Evolutionary conservation across 2,329 filamentous ascomycete species (phyloP), one percentile per base, ranked within the genome.

Genomic region (Fusarium circinatum): DNA sequence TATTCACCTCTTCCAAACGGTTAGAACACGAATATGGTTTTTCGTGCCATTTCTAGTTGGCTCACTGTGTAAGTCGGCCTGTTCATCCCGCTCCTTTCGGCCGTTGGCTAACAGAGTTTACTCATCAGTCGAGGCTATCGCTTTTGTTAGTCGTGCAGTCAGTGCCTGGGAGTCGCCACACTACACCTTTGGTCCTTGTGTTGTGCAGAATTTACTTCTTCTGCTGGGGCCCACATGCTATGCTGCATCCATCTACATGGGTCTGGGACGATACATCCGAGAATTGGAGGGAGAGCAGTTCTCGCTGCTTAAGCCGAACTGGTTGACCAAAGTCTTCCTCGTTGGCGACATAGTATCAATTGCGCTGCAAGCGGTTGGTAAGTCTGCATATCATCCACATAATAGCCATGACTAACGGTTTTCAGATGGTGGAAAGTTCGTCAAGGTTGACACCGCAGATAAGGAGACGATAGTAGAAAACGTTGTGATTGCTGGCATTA

Each of bases 201-300:
- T 64, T 20, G 3, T 64, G 4, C 61, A 60, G 17, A 42, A 42
- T 26, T 8, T 28, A 17, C 38, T 64, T 26, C 38, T 64, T 4
- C 61, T 64, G 38, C 30, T 64, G 15, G 61, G 61, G 18, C 61
- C 61, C 10, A 60, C 61, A 11, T 64, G 61, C 55, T 60, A 32
- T 28, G 26, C 61, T n/a, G 38, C 55, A 18, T 39, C 61, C 4
- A 64, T 64, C 15, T 64, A 64, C n/a, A 64, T 64, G 55, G 14
- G 41, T 13, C 38, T 64, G 9, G 61, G 61, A 11, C 61, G 61
- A 10, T 49, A 36, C 12, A 64, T 64, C 20, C 15, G 20, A 42
- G 11, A 36, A 17, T 20, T 64, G 22, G 36, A 44, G 9, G 61
- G 61, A 2, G 61, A 60, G 8, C n/a, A 30, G 20, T 60, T 28